Evolutionary conservation across 2,329 filamentous ascomycete genomes (phyloP), one percentile per base, ranked within the genome.

Genomic region (Cercospora beticola): DNA sequence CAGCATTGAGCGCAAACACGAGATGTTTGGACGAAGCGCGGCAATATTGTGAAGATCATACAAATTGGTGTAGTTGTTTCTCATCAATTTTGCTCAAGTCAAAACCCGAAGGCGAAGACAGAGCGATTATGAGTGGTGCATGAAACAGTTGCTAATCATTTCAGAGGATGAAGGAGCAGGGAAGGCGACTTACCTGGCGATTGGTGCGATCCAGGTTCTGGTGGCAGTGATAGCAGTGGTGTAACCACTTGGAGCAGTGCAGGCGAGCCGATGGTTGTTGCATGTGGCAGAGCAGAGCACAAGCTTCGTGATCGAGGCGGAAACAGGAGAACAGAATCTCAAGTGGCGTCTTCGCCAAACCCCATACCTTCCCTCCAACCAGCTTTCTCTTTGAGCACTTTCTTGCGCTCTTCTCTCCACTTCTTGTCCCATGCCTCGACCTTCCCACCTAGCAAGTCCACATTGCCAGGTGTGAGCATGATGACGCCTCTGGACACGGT

Each of bases 391-490:
- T 88, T 89, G 68, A 98, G 79, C 71, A 87, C 86, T 60, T 84
- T 85, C 78, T 97, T 89, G 71, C 92, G 86, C 1, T 88, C 88
- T 14, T 89, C 87, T 58, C 85, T 84, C 94, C 94, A 98, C 7
- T 84, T 84, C 76, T 88, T 89, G 76, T 98, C 92, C 84, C 93
- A 87, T 0, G 83, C 83, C 65, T 97, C 93, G 56, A 98, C 86
- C 81, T 92, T 96, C 0, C 95, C 95, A 1, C 95, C 95, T n/a
- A 97, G 80, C 2, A 97, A 77, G n/a, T 87, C 85, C 64, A 88
- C 89, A 66, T 80, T 88, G 2, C 82, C 82, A 1, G 92, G 89
- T 70, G 93, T 90, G 21, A 99, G 82, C 79, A 98, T 81, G n/a
- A 97, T 76, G 61, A 91, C 86, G 0, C 93, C 95, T 66, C 94